These are phyloP conservation scores for Hordeum vulgare DNA, from an alignment of 176 grass and related monocot species.

Conservation along the genomic window DNA sequence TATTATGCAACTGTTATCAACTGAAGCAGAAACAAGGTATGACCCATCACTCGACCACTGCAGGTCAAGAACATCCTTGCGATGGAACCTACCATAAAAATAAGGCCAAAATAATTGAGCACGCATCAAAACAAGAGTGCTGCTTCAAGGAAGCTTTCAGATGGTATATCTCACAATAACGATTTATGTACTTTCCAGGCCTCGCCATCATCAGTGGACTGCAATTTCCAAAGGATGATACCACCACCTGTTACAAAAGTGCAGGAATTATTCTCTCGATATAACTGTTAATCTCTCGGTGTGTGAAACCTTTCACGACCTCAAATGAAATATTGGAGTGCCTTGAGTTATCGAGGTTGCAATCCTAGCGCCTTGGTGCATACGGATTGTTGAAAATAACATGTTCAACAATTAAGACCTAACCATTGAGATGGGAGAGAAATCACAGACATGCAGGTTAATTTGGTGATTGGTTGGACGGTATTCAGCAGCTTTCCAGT, in stretches of 20 bases:
- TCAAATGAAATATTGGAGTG: neutral
- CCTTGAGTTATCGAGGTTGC: neutral
- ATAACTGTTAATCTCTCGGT: neutral
- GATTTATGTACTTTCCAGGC: slow-evolving; percentile 78
- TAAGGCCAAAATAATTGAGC: neutral
- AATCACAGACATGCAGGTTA: neutral
- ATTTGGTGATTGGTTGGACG: neutral
- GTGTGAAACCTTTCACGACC: neutral
- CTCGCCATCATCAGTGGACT: slow-evolving; percentile 31
- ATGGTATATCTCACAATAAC: slow-evolving; percentile 46
- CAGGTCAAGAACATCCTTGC: slow-evolving; percentile 95
- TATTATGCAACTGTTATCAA: slow-evolving; percentile 97
- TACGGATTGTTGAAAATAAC: neutral
- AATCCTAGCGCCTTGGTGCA: neutral
- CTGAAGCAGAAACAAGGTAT: slow-evolving; percentile 79
- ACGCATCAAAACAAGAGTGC: neutral
- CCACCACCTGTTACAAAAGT: slow-evolving; percentile 53
- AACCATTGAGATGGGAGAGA: neutral
- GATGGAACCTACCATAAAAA: slow-evolving; percentile 71
- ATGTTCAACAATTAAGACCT: neutral
- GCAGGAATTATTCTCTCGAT: neutral
- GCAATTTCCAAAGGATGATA: slow-evolving; percentile 71
- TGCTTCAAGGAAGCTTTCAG: neutral
- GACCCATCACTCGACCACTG: slow-evolving; percentile 75
- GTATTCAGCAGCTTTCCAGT: neutral